These are phyloP conservation scores for Lentinula detonsa DNA, from an alignment of 768 basidiomycete genomes.

Conservation along the genomic window DNA sequence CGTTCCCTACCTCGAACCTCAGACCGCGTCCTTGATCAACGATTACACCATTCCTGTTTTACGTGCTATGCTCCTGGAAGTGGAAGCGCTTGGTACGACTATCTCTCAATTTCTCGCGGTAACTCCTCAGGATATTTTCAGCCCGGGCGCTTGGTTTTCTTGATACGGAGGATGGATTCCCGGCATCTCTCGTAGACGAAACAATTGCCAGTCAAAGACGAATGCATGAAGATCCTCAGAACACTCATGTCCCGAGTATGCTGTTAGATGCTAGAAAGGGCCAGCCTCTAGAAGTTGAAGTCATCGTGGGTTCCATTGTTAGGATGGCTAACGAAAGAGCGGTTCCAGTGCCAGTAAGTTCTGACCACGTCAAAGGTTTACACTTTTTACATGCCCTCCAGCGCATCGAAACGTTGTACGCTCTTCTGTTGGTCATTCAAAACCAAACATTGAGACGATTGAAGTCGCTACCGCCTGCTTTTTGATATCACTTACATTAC, in stretches of 20 bases:
- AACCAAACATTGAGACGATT: conserved; percentile 30
- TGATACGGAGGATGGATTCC: conserved; percentile 22
- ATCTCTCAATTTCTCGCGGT: not conserved
- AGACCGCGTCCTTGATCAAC: conserved; percentile 24
- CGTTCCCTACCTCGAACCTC: conserved; percentile 19
- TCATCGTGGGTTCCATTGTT: conserved; percentile 56
- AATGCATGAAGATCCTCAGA: not conserved
- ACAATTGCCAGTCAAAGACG: conserved; percentile 15
- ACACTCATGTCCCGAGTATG: not conserved
- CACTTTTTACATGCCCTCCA: not conserved
- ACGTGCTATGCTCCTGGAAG: conserved; percentile 32
- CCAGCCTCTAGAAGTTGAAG: conserved; percentile 60
- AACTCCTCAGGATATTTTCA: conserved; percentile 3
- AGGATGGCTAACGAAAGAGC: conserved; percentile 38
- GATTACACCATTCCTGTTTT: conserved; percentile 29
- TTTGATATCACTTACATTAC: not conserved
- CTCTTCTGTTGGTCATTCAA: conserved; percentile 5
- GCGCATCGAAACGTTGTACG: conserved; percentile 2
- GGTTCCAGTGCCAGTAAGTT: conserved; percentile 25
- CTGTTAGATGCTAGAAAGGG: not conserved
- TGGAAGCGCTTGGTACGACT: conserved; percentile 25
- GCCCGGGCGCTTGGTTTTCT: conserved; percentile 23
- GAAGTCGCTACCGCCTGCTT: not conserved
- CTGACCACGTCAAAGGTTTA: not conserved
- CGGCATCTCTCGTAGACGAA: conserved; percentile 19